These are phyloP conservation scores for Suillus bovinus DNA, from an alignment of 768 basidiomycete genomes.

Conservation along the genomic window DNA sequence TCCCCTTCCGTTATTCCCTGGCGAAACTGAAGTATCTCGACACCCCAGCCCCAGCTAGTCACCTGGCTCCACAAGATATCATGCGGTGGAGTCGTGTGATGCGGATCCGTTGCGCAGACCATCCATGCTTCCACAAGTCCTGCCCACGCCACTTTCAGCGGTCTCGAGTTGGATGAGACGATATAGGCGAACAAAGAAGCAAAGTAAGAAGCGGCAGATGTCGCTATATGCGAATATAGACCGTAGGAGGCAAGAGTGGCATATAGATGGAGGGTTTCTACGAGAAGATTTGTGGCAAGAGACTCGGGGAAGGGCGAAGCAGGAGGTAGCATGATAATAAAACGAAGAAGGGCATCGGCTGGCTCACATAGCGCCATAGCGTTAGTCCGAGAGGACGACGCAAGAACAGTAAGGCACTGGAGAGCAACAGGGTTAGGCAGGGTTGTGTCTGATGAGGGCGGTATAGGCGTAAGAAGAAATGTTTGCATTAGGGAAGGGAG, in stretches of 20 bases:
- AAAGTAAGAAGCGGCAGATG: conserved; percentile 60
- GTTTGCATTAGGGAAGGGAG: conserved; percentile 50
- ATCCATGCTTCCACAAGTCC: conserved; percentile 71
- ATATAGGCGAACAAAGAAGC: conserved; percentile 49
- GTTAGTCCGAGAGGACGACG: conserved; percentile 64
- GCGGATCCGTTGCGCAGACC: conserved; percentile 86
- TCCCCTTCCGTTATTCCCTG: conserved; percentile 33
- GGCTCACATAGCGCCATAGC: conserved; percentile 57
- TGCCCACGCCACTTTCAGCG: conserved; percentile 53
- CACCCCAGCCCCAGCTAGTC: conserved; percentile 73
- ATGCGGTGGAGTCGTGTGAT: conserved; percentile 82
- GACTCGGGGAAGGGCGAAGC: conserved; percentile 37
- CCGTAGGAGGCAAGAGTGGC: conserved; percentile 73
- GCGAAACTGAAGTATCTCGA: conserved; percentile 49
- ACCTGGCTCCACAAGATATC: conserved; percentile 91
- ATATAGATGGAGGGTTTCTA: conserved; percentile 64
- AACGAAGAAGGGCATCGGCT: conserved; percentile 71
- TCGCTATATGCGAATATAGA: conserved; percentile 65
- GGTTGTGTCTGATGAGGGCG: conserved; percentile 33
- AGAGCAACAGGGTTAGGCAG: conserved; percentile 52
- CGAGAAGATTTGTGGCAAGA: conserved; percentile 48
- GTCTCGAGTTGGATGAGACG: conserved; percentile 29
- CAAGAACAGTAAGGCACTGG: conserved; percentile 55
- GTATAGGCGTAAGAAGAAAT: conserved; percentile 59
- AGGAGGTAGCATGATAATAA: conserved; percentile 58